Evolutionary conservation across 257 asterid species (phyloP), one percentile per base, ranked within the genome.

Genomic region (Scutellaria galericulata): DNA sequence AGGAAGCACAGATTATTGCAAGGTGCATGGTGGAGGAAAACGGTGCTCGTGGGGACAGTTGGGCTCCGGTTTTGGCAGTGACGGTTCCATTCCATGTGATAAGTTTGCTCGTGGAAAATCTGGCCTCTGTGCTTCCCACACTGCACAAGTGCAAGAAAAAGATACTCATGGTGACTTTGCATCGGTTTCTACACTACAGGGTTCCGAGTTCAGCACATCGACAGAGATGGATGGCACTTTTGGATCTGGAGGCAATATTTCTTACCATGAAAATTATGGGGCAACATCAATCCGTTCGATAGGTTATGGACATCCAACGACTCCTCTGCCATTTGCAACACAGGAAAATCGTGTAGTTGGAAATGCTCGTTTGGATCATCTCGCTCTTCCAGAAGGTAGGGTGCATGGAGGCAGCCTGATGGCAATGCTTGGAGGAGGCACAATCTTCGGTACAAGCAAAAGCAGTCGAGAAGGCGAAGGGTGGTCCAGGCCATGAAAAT

Each of bases 401-500:
- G 93, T 87, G 56, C 96, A 87, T 62, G 96, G 93, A 54, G 96
- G 96, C 68, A 74, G 84, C 73, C 69, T 89, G 62, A 87, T 85
- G 91, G 88, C 87, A 14, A 74, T 84, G 87, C 89, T 89, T 37
- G 79, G 74, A 73, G 88, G 87, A 20, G 76, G 78, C 71, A 51
- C 80, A 22, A 11, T 55, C 7, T 46, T 69, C 11, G 56, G 60
- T 31, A 12, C 77, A 10, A 62, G 64, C 71, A 50, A 80, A 9
- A 31, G 9, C 10, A 20, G 44, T 50, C 56, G 40, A 37, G 78
- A 71, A 48, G 74, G 24, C 24, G 31, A 66, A 13, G 77, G 68
- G 15, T 59, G 15, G 37, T 69, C 51, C 42, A 79, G 73, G 73
- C 74, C 37, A 2, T 78, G 70, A 50, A 54, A 77, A 46, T 40